Percentiles rank a stretch among this genome's conserved stretches.
Conservation (phyloP, 805 yeast species). For the Pichia nanzhaoensis region DNA sequence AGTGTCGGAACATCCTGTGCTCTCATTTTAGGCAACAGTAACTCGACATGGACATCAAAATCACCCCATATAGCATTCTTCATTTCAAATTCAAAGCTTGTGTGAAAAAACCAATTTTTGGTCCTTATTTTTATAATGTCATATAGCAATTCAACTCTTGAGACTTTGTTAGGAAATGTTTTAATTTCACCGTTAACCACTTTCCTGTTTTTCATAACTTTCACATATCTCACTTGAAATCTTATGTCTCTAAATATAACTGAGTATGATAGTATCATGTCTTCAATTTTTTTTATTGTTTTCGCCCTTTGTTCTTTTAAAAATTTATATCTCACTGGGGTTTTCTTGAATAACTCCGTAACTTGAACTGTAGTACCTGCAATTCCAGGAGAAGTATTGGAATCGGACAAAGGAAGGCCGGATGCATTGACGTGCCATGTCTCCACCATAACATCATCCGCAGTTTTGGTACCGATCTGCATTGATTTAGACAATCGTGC, state of each 20-base stretch:
- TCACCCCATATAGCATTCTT: background rate
- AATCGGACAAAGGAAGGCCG: slow-evolving; percentile 22
- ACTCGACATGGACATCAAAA: slow-evolving; percentile 11
- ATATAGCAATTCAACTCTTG: slow-evolving; percentile 12
- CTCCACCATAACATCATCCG: slow-evolving; percentile 28
- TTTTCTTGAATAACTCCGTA: slow-evolving; percentile 26
- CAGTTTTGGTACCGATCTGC: slow-evolving; percentile 28
- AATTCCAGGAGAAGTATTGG: slow-evolving; percentile 23
- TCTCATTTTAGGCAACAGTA: slow-evolving; percentile 31
- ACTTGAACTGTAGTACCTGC: slow-evolving; percentile 34
- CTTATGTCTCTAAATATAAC: slow-evolving; percentile 27
- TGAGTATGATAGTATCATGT: slow-evolving; percentile 28
- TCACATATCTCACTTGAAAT: slow-evolving; percentile 25
- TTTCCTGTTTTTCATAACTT: slow-evolving; percentile 14
- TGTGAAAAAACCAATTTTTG: slow-evolving; percentile 15
- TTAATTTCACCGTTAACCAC: slow-evolving; percentile 9
- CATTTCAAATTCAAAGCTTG: slow-evolving; percentile 8
- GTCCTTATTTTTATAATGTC: slow-evolving; percentile 17
- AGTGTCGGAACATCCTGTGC: slow-evolving; percentile 23
- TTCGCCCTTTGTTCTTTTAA: slow-evolving; percentile 23
- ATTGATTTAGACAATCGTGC: slow-evolving; percentile 27
- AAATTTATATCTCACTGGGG: slow-evolving; percentile 31
- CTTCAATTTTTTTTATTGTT: slow-evolving; percentile 21
- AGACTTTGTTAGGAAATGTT: slow-evolving; percentile 11
- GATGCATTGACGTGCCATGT: slow-evolving; percentile 30